Base-by-base conservation (phyloP, 495 filamentous ascomycete genomes). In the Podospora didyma region DNA sequence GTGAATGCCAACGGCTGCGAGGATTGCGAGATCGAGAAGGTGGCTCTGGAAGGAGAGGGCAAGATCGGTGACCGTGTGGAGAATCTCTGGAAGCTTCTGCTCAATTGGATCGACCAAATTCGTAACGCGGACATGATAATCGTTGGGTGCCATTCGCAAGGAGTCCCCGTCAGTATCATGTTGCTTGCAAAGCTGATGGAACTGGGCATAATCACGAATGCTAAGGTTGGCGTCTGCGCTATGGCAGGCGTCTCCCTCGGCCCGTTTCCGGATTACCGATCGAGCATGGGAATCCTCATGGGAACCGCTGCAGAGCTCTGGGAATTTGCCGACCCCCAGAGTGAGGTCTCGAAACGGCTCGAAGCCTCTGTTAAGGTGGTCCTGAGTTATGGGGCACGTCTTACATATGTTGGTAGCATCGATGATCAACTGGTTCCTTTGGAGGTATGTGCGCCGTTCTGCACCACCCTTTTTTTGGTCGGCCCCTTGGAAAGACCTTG, bases 41-140 rank as follows among this genome's bases (percentile, higher is more conserved):
- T 97, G 5, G 90, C 94, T 16, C 78, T 98, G 4, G 94, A 97
- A 76, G 94, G 94, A n/a, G 94, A 98, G 74, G 94, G 94, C n/a
- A 90, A 88, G 66, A 94, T 98, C 28, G 80, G 82, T 3, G 92
- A 97, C 51, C 83, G 94, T 19, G 90, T 97, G 2, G 88, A 92
- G 54, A 84, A 91, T 48, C 76, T 98, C 3, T 98, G 94, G 94
- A 96, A 94, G 67, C 77, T 97, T 2, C 73, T 97, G 23, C 75
- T 97, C 24, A 97, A 96, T 65, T 96, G 91, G 92, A 89, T 96
- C 69, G 89, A 96, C 21, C 86, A 94, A 52, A 88, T 98, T 22
- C 83, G 86, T 49, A 81, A 81, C 47, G 92, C 94, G 0, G 94
- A 98, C 69, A 86, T 97, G 52, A 86, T 98, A 42, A 66, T 98